Conservation (phyloP, 306 rosid species). For the Boehmeria nivea region DNA sequence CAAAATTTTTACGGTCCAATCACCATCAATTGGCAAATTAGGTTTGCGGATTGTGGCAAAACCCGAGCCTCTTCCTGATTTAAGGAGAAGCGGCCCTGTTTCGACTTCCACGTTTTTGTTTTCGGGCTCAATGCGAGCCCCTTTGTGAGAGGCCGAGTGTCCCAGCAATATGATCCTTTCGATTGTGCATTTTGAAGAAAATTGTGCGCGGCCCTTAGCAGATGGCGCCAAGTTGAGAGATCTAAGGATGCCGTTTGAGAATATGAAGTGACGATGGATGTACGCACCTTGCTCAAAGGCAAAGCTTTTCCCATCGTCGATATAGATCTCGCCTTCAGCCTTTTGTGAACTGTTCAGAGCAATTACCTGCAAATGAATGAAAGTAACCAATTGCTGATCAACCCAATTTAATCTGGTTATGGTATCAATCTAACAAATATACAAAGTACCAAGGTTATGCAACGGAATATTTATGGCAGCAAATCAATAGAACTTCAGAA, state of each 20-base stretch:
- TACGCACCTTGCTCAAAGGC: slow-evolving; percentile 65
- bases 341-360: slow-evolving; percentile 84
- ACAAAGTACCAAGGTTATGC: not conserved
- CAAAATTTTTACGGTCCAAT: slow-evolving; percentile 65
- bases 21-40: slow-evolving; percentile 54
- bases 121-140: slow-evolving; percentile 62
- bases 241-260: slow-evolving; percentile 59
- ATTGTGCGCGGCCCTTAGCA: slow-evolving; percentile 34
- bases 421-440: not conserved
- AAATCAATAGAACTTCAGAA: too few species aligned
- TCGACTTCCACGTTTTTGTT: slow-evolving; percentile 50
- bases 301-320: slow-evolving; percentile 86
- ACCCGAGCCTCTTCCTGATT: slow-evolving; percentile 28
- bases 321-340: slow-evolving; percentile 90
- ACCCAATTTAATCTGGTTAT: not conserved
- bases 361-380: slow-evolving; percentile 48
- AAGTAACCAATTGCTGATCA: not conserved
- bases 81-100: slow-evolving; percentile 64
- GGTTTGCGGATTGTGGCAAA: slow-evolving; percentile 73
- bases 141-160: slow-evolving; percentile 44
- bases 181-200: slow-evolving; percentile 39
- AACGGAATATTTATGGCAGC: not conserved
- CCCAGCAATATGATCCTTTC: slow-evolving; percentile 89
- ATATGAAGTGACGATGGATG: slow-evolving; percentile 79
- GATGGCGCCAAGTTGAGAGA: slow-evolving; percentile 47